A percentile compares a stretch with the other conserved stretches of the same genome.
phyloP scores from a whole-genome alignment of 2,329 filamentous ascomycete species.

The Stachybotrys chlorohalonatus region DNA sequence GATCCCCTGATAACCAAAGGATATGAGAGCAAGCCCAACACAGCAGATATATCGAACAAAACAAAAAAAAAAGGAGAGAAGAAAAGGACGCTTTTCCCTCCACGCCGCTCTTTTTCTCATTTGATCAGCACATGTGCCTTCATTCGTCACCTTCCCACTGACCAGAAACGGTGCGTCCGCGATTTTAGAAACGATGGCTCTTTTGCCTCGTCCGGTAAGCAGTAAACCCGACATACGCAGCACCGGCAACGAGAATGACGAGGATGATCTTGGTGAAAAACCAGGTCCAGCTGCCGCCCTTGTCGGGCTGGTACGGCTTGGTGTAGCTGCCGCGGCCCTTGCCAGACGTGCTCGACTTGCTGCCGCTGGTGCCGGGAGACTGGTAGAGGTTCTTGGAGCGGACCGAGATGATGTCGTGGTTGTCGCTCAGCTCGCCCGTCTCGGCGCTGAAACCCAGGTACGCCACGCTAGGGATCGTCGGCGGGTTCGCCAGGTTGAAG shows the following conservation, averaged over 20 bases:
- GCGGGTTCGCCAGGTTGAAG: conserved; percentile 65
- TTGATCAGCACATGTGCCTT: conserved; percentile 3
- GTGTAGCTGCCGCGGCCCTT: conserved; percentile 23
- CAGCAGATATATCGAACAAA: background rate
- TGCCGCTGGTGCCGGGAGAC: conserved; percentile 36
- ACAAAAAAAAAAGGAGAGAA: background rate
- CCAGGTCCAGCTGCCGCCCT: conserved; percentile 48
- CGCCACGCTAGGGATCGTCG: conserved; percentile 68
- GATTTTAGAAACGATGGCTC: conserved; percentile 43
- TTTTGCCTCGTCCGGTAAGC: conserved; percentile 63
- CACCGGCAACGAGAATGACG: conserved; percentile 60
- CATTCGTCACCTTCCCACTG: background rate
- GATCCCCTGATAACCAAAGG: background rate
- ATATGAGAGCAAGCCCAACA: background rate
- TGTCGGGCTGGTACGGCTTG: conserved; percentile 23
- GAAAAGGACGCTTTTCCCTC: conserved; percentile 4
- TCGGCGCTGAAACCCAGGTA: conserved; percentile 77
- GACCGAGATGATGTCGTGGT: conserved; percentile 91
- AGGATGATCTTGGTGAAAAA: conserved; percentile 74
- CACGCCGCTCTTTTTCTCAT: conserved; percentile 4
- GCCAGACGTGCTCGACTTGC: conserved; percentile 19
- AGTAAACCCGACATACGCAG: conserved; percentile 79
- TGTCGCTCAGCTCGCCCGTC: conserved; percentile 93
- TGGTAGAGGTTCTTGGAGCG: conserved; percentile 83
- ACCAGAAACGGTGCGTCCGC: background rate